A percentile compares a stretch with the other conserved stretches of the same genome.
Evolutionary conservation across 2,329 filamentous ascomycete species (phyloP).

Genomic region (Periconia macrospinosa): DNA sequence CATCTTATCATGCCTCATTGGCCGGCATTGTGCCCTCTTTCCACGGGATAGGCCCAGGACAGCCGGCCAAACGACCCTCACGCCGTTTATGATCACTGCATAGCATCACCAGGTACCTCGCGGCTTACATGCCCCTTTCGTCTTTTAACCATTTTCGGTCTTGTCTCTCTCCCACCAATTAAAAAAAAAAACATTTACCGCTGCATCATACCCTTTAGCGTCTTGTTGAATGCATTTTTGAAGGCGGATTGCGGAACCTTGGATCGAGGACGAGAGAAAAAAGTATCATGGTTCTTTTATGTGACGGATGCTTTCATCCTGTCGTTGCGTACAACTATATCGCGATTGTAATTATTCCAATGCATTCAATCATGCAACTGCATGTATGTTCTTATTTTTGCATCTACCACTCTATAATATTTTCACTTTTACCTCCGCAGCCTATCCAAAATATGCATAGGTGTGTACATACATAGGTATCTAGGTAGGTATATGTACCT

Average conservation of each 20-base stretch:
- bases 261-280: no score
- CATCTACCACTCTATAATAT: no score
- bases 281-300: no score
- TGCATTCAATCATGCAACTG: no score
- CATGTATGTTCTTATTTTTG: no score
- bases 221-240: not conserved
- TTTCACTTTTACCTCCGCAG: no score
- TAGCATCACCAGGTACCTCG: not conserved
- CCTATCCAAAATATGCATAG: no score
- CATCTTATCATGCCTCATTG: not conserved
- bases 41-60: slow-evolving; percentile 4
- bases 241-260: no score
- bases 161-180: not conserved
- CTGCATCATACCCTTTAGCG: not conserved
- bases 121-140: not conserved
- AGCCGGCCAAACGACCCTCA: slow-evolving; percentile 12
- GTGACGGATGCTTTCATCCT: no score
- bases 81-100: slow-evolving; percentile 13
- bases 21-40: slow-evolving; percentile 11
- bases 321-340: no score
- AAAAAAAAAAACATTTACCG: not conserved
- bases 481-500: not conserved
- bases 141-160: not conserved
- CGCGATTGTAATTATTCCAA: no score
- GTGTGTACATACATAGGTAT: no score